A percentile compares a stretch with the other conserved stretches of the same genome.
phyloP scores from a whole-genome alignment of 73 alveolate species.

The Symbiodinium pilosum region DNA sequence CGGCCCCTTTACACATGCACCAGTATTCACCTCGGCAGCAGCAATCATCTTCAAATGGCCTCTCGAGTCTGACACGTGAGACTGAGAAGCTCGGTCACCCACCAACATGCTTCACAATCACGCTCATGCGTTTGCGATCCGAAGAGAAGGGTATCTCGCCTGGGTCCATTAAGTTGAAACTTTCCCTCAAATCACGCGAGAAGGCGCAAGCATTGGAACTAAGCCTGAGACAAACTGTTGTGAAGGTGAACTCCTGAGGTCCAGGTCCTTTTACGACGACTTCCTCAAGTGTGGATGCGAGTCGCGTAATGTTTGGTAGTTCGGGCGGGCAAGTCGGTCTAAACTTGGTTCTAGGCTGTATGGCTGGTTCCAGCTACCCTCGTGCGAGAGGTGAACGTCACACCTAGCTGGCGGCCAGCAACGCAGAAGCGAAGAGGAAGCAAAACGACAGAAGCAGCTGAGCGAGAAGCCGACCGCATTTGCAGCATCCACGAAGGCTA shows the following conservation, averaged over 20 bases:
- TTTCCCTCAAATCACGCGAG: not conserved
- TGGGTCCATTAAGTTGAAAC: not conserved
- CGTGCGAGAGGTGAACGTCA: constrained; percentile 30
- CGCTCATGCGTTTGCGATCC: constrained; percentile 92
- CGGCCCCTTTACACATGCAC: constrained; percentile 93
- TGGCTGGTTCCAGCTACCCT: constrained; percentile 78
- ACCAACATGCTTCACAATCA: constrained; percentile 80
- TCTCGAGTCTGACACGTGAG: not conserved
- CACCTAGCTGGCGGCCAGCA: not conserved
- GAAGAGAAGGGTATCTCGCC: constrained; percentile 93
- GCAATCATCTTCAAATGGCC: no score
- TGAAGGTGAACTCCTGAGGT: constrained; percentile 35
- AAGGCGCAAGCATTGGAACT: no score
- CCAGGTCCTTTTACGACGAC: constrained; percentile 67
- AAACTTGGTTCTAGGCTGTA: constrained; percentile 4
- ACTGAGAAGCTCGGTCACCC: not conserved
- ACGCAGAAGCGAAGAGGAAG: no score
- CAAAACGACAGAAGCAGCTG: no score
- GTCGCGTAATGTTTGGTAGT: not conserved
- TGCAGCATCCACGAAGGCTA: constrained; percentile 85
- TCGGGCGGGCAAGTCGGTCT: not conserved
- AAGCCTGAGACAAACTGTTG: constrained; percentile 18
- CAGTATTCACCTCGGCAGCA: constrained; percentile 70
- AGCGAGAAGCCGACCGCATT: constrained; percentile 5
- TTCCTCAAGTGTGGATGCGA: constrained; percentile 1